Percentiles rank a stretch among this genome's conserved stretches.
Conservation (phyloP, 345 rosid species). For the Rhodamnia rubescens region DNA sequence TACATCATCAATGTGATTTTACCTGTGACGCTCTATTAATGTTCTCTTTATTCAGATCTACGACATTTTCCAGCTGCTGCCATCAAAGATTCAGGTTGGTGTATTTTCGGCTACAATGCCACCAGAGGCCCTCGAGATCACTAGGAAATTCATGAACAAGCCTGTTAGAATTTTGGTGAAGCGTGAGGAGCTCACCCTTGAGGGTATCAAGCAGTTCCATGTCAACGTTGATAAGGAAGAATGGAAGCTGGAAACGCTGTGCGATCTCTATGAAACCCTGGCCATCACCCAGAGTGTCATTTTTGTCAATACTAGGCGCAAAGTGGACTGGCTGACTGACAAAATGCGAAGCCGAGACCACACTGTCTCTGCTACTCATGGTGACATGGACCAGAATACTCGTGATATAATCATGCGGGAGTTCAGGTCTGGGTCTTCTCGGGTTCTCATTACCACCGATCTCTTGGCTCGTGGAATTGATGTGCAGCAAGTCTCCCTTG, state of each 20-base stretch:
- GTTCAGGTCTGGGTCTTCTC: slow-evolving; percentile 80
- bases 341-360: slow-evolving; percentile 79
- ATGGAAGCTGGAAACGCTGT: slow-evolving; percentile 77
- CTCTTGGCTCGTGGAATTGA: slow-evolving; percentile 86
- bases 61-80: slow-evolving; percentile 76
- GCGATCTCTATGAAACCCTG: slow-evolving; percentile 74
- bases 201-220: slow-evolving; percentile 81
- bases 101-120: slow-evolving; percentile 96
- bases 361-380: slow-evolving; percentile 86
- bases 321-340: slow-evolving; percentile 90
- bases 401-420: slow-evolving; percentile 81
- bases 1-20: not conserved
- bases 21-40: not conserved
- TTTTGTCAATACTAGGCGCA: slow-evolving; percentile 82
- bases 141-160: slow-evolving; percentile 82
- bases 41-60: slow-evolving; percentile 39
- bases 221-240: slow-evolving; percentile 80
- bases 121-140: slow-evolving; percentile 84
- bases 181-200: slow-evolving; percentile 87
- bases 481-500: slow-evolving; percentile 88
- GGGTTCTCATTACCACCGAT: slow-evolving; percentile 78
- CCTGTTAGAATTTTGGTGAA: slow-evolving; percentile 81
- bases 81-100: slow-evolving; percentile 64
- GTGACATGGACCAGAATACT: slow-evolving; percentile 92
- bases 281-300: slow-evolving; percentile 90